phyloP scores from a whole-genome alignment of 768 basidiomycete genomes.

The Phylloporus rhodoxanthus region DNA sequence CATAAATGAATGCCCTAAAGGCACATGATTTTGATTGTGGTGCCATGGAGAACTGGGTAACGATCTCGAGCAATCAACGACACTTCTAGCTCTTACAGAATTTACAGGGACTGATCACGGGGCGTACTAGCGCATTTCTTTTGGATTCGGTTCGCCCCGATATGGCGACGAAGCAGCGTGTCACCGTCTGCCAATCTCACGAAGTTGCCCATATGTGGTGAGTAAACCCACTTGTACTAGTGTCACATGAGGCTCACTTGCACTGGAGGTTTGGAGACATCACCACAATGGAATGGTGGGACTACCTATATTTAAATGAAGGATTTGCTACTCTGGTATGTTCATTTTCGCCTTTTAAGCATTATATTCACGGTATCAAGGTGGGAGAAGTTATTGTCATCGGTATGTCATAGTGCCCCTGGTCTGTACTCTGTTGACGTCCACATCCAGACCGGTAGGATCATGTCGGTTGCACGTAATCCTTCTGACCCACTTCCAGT shows the following conservation, averaged over 20 bases:
- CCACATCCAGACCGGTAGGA: slow-evolving; percentile 48
- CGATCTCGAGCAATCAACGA: not conserved
- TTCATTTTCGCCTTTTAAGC: not conserved
- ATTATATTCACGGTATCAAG: slow-evolving; percentile 28
- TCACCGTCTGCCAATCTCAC: slow-evolving; percentile 75
- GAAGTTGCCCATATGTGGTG: slow-evolving; percentile 84
- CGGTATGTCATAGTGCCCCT: slow-evolving; percentile 38
- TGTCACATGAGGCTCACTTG: slow-evolving; percentile 9
- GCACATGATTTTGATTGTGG: slow-evolving; percentile 87
- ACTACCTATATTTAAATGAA: slow-evolving; percentile 78
- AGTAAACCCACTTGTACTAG: slow-evolving; percentile 10
- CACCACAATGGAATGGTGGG: slow-evolving; percentile 93
- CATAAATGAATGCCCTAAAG: slow-evolving; percentile 23
- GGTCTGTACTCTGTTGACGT: slow-evolving; percentile 6
- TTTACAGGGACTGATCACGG: slow-evolving; percentile 76
- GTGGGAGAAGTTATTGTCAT: slow-evolving; percentile 87
- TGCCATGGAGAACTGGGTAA: slow-evolving; percentile 89
- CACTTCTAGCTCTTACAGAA: slow-evolving; percentile 2
- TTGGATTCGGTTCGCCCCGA: slow-evolving; percentile 73
- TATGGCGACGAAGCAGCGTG: slow-evolving; percentile 68
- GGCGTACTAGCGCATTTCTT: slow-evolving; percentile 75
- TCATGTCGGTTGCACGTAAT: not conserved
- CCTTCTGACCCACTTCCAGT: slow-evolving; percentile 31
- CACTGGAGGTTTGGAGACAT: slow-evolving; percentile 77
- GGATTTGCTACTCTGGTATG: slow-evolving; percentile 80